These are phyloP conservation scores for Mortierella sp. DNA, from an alignment of 371 early-diverging fungal genomes.

Conservation along the genomic window DNA sequence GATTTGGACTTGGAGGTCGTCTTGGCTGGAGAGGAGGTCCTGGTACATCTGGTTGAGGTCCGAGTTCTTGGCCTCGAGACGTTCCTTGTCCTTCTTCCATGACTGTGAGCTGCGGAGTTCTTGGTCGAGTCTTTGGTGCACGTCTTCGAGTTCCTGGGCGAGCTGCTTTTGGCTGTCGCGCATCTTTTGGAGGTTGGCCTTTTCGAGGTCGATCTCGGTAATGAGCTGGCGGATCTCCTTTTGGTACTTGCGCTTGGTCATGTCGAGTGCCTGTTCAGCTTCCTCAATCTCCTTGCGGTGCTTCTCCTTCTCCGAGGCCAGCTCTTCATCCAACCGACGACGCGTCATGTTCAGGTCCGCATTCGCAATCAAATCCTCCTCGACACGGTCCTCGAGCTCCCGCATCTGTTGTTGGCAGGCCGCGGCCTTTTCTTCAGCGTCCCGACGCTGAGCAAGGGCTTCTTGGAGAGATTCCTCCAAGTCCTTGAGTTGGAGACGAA, in stretches of 20 bases:
- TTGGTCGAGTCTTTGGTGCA: conserved; percentile 66
- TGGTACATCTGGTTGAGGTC: conserved; percentile 68
- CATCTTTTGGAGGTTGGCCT: conserved; percentile 68
- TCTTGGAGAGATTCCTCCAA: conserved; percentile 73
- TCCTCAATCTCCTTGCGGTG: conserved; percentile 81
- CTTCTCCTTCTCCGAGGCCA: conserved; percentile 73
- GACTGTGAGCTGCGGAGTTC: conserved; percentile 63
- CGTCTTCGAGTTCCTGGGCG: conserved; percentile 66
- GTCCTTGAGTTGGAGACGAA: conserved; percentile 69
- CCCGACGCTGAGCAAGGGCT: conserved; percentile 65
- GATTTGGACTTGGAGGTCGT: conserved; percentile 68
- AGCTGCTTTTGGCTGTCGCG: conserved; percentile 75
- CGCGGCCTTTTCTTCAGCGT: conserved; percentile 71
- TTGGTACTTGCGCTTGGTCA: conserved; percentile 78
- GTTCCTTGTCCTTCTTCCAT: conserved; percentile 80
- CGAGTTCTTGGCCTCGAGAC: conserved; percentile 68
- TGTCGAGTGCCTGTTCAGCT: conserved; percentile 73
- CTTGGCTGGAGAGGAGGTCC: conserved; percentile 62
- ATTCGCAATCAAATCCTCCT: conserved; percentile 72
- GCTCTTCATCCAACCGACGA: conserved; percentile 81
- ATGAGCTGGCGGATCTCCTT: conserved; percentile 81
- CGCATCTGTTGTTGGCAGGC: conserved; percentile 72
- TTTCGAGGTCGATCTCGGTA: conserved; percentile 82
- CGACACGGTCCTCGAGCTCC: conserved; percentile 78
- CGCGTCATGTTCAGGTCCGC: conserved; percentile 76